Conservation (phyloP, 352 stramenopile genomes). For the Phytophthora constricta region DNA sequence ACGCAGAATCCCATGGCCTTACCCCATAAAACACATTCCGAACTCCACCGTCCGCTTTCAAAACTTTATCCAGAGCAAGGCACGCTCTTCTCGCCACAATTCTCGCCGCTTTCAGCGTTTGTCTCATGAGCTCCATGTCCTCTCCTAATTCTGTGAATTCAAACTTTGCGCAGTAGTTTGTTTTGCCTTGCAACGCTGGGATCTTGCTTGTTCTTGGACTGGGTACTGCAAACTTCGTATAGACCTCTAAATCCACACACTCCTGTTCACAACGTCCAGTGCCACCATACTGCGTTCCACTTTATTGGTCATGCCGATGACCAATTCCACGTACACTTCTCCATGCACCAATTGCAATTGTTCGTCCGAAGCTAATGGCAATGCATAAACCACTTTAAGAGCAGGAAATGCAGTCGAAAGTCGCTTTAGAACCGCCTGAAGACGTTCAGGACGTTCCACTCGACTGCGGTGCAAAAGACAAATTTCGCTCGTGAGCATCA, state of each 20-base stretch:
- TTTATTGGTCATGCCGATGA: conserved; percentile 56
- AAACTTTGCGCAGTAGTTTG: conserved; percentile 63
- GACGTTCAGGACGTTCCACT: conserved; percentile 58
- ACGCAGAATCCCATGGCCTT: conserved; percentile 90
- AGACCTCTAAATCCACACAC: conserved; percentile 9
- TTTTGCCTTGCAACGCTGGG: conserved; percentile 38
- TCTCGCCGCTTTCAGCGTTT: conserved; percentile 69
- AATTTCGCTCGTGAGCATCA: conserved; percentile 59
- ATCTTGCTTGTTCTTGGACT: conserved; percentile 27
- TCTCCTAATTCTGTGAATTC: conserved; percentile 75
- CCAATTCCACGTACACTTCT: conserved; percentile 60
- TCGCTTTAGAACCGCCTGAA: conserved; percentile 51
- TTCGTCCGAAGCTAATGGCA: conserved; percentile 45
- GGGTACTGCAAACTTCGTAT: conserved; percentile 3
- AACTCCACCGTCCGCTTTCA: conserved; percentile 1
- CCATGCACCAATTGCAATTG: conserved; percentile 70
- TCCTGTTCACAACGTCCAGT: conserved; percentile 27
- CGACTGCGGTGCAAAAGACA: conserved; percentile 51
- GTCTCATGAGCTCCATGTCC: conserved; percentile 72
- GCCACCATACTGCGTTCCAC: conserved; percentile 68
- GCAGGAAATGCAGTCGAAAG: conserved; percentile 39
- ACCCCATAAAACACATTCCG: conserved; percentile 87
- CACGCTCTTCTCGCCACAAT: conserved; percentile 80
- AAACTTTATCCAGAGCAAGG: conserved; percentile 71
- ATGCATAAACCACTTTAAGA: conserved; percentile 28